These are phyloP conservation scores for Penicillium vulpinum DNA, from an alignment of 2,329 filamentous ascomycete species.

Conservation along the genomic window DNA sequence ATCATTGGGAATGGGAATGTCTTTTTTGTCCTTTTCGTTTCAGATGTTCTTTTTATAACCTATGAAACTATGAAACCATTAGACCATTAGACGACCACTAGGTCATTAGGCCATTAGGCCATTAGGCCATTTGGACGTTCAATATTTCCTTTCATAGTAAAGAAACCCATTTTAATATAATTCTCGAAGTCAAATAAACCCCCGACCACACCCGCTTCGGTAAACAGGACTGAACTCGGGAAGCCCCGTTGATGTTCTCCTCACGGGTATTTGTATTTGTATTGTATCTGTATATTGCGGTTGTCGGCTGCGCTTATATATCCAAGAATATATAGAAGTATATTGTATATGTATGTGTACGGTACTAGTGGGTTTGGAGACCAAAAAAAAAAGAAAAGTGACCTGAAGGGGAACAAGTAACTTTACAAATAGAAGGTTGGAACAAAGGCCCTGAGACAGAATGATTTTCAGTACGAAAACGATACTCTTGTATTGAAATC, in stretches of 20 bases:
- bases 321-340: neutral
- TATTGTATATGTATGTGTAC: too few relatives aligned
- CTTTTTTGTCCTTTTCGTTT: neutral
- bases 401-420: neutral
- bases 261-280: slow-evolving; percentile 8
- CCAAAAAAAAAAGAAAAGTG: neutral
- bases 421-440: neutral
- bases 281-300: neutral
- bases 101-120: too few relatives aligned
- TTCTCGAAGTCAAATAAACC: neutral
- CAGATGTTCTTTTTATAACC: slow-evolving; percentile 6
- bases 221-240: slow-evolving; percentile 19
- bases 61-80: too few relatives aligned
- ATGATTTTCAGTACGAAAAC: neutral
- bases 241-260: slow-evolving; percentile 19
- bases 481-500: neutral
- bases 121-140: too few relatives aligned
- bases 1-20: neutral
- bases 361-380: too few relatives aligned
- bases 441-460: neutral
- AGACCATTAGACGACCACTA: too few relatives aligned
- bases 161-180: too few relatives aligned
- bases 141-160: too few relatives aligned
- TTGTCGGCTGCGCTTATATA: neutral
- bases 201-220: slow-evolving; percentile 23